Base-by-base conservation (phyloP, 495 filamentous ascomycete genomes). In the Penicillium tannophilum region DNA sequence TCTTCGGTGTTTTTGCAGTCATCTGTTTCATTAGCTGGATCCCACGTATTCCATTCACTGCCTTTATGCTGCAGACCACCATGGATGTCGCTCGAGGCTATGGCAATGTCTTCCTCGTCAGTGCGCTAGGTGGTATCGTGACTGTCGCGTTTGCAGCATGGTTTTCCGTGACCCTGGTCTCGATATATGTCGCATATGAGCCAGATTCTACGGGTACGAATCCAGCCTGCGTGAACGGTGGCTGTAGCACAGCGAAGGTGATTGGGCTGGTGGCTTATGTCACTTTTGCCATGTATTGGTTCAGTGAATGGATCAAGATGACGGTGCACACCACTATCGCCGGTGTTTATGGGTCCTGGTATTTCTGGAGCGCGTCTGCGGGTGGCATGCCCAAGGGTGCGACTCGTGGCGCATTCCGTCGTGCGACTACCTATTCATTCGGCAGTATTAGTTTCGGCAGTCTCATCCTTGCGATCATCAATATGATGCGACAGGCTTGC, bases 291-390 rank as follows among this genome's bases (percentile, higher is more conserved):
- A 85, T 82, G 65, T 96, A 95, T 74, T 98, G 92, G 93, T 85
- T 96, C 61, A 88, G 87, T 24, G 92, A 97, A 68, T 91, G 88
- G 82, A 69, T 96, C 56, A 96, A 97, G 75, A 97, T 96, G 70
- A 90, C 88, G 16, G 88, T 97, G 36, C 92, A 98, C 71, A 88
- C 86, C 31, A 91, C 88, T 20, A 88, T 96, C 65, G 88, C 90
- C 0, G 91, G 93, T 11, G 88, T 96, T 12, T 97, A 96, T 61
- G 93, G 91, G 0, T 89, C 88, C 2, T 97, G 93, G 93, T 98
- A 96, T 74, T 97, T 96, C 77, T 87, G 79, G 62, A 75, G 79
- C 35, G 75, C 82, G 17, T 88, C 88, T 45, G 72, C 82, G 0
- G 71, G 71, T 19, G 82, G 82, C 3, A 88, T 90, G 68, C 92